Conservation (phyloP, 768 basidiomycete species). For the Podaxis sp. region DNA sequence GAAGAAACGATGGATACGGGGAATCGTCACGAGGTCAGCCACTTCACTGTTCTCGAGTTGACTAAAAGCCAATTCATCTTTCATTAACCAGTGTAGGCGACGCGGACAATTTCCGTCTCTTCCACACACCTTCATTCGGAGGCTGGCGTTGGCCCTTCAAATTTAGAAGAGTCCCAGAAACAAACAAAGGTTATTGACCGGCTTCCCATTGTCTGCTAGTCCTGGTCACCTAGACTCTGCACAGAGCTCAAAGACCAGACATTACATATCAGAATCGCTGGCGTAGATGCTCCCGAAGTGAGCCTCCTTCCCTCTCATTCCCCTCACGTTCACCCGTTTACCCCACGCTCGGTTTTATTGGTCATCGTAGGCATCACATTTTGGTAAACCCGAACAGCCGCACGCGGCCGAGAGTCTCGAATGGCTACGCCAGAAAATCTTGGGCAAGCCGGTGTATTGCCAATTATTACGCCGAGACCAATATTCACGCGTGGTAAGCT, state of each 20-base stretch:
- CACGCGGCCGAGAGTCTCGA: slow-evolving; percentile 69
- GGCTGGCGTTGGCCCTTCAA: slow-evolving; percentile 70
- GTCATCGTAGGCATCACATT: slow-evolving; percentile 64
- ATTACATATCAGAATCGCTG: slow-evolving; percentile 84
- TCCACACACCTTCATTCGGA: slow-evolving; percentile 78
- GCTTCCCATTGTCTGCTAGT: not conserved
- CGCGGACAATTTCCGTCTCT: slow-evolving; percentile 85
- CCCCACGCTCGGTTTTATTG: not conserved
- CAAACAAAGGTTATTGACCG: slow-evolving; percentile 47
- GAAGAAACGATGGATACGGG: slow-evolving; percentile 68
- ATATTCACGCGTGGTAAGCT: slow-evolving; percentile 75
- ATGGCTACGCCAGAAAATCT: slow-evolving; percentile 62
- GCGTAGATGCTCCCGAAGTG: slow-evolving; percentile 93
- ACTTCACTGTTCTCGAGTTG: not conserved
- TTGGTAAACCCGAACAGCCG: slow-evolving; percentile 78
- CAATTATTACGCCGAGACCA: slow-evolving; percentile 79
- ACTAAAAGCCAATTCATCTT: not conserved
- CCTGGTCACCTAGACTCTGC: slow-evolving; percentile 3
- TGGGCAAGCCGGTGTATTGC: slow-evolving; percentile 62
- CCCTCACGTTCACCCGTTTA: not conserved
- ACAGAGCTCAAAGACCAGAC: slow-evolving; percentile 78
- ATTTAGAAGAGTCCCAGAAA: slow-evolving; percentile 59
- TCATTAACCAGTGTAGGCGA: slow-evolving; percentile 65
- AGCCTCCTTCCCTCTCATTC: slow-evolving; percentile 9
- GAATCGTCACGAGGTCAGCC: slow-evolving; percentile 74